Conservation (phyloP, 805 yeast species). For the Cyberlindnera maclurae region DNA sequence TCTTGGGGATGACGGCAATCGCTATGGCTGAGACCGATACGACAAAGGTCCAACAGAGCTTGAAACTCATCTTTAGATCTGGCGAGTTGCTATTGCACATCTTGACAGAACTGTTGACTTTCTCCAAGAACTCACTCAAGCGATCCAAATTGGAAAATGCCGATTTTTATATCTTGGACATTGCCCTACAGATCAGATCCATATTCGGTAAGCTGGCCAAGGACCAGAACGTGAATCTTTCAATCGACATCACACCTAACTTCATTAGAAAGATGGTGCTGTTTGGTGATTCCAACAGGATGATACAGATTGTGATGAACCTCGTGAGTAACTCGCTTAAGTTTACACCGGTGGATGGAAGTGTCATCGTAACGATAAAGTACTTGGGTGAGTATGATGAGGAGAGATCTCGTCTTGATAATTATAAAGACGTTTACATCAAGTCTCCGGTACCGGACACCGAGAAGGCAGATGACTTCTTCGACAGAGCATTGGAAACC, state of each 20-base stretch:
- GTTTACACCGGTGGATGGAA: slow-evolving; percentile 87
- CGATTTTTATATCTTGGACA: slow-evolving; percentile 71
- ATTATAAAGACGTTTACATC: slow-evolving; percentile 41
- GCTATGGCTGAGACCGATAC: slow-evolving; percentile 82
- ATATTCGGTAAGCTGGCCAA: slow-evolving; percentile 76
- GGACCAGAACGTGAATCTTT: slow-evolving; percentile 67
- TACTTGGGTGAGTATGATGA: slow-evolving; percentile 69
- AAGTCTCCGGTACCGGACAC: slow-evolving; percentile 12
- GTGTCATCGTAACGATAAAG: slow-evolving; percentile 56
- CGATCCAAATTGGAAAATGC: slow-evolving; percentile 77
- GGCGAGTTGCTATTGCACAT: slow-evolving; percentile 88
- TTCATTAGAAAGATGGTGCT: slow-evolving; percentile 54
- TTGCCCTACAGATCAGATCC: slow-evolving; percentile 77
- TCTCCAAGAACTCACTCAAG: slow-evolving; percentile 85
- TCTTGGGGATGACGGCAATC: slow-evolving; percentile 89
- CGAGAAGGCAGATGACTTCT: slow-evolving; percentile 1
- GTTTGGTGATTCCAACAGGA: slow-evolving; percentile 84
- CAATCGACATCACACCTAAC: slow-evolving; percentile 58
- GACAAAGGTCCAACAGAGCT: slow-evolving; percentile 59
- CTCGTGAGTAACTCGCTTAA: slow-evolving; percentile 85
- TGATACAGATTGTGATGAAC: slow-evolving; percentile 88
- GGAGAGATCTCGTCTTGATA: slow-evolving; percentile 32
- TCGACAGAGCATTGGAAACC: slow-evolving; percentile 4
- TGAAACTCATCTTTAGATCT: slow-evolving; percentile 79
- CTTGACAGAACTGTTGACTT: slow-evolving; percentile 83